phyloP scores from a whole-genome alignment of 345 rosid genomes.

The Brassica nigra region DNA sequence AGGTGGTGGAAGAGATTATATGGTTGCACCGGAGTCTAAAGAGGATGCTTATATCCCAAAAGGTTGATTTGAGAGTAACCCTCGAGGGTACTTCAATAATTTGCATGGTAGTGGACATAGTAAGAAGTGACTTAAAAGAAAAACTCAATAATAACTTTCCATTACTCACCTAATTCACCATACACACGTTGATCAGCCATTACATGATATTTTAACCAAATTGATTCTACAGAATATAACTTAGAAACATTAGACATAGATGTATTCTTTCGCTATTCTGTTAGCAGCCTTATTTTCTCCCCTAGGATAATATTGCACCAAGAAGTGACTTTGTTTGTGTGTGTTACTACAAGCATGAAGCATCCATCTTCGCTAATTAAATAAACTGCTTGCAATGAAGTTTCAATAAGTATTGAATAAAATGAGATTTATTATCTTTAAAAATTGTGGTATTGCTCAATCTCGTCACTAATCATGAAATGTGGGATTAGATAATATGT shows the following conservation, averaged over 20 bases:
- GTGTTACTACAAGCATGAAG: not conserved
- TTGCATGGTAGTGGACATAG: slow-evolving; percentile 24
- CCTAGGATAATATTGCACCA: too few species aligned
- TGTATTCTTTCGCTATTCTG: too few species aligned
- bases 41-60: slow-evolving; percentile 12
- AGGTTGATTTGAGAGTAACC: slow-evolving; percentile 24
- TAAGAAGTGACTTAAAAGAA: slow-evolving; percentile 15
- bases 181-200: too few species aligned
- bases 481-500: not conserved
- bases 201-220: too few species aligned
- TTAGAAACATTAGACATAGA: too few species aligned
- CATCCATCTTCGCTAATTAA: not conserved
- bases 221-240: too few species aligned
- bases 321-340: not conserved
- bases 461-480: not conserved
- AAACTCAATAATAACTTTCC: too few species aligned
- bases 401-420: not conserved
- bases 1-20: not conserved
- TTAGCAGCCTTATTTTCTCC: too few species aligned
- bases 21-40: slow-evolving; percentile 23
- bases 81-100: slow-evolving; percentile 21
- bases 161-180: too few species aligned
- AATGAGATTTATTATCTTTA: not conserved
- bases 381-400: not conserved
- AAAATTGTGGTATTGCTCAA: not conserved